Evolutionary conservation across 1,284 basidiomycete genomes (phyloP).

Genomic region (Mycena sp.): DNA sequence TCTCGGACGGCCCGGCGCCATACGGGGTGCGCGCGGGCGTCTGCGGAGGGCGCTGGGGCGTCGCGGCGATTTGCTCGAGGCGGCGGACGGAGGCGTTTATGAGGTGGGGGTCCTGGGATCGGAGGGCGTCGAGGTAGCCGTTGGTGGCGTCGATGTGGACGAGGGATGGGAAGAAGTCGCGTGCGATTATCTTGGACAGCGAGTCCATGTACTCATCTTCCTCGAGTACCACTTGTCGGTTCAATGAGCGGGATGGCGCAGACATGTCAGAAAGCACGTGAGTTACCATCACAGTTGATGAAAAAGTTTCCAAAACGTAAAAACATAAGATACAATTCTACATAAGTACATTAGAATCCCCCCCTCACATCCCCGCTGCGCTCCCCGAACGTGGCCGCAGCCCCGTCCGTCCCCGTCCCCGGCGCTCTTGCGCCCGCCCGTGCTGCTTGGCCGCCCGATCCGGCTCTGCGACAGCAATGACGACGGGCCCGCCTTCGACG

Average conservation of each 20-base stretch:
- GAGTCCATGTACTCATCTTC: conserved; percentile 96
- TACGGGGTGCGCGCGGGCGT: conserved; percentile 76
- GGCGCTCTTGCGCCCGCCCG: conserved; percentile 58
- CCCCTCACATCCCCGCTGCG: conserved; percentile 33
- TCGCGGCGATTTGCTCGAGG: conserved; percentile 69
- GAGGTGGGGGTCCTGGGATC: conserved; percentile 74
- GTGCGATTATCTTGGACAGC: conserved; percentile 93
- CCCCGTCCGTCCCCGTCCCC: conserved; percentile 43
- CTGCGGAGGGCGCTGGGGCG: conserved; percentile 58
- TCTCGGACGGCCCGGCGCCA: conserved; percentile 67
- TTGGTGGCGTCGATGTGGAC: conserved; percentile 89
- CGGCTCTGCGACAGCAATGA: conserved; percentile 62
- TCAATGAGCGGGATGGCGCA: conserved; percentile 16
- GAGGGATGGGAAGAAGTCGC: conserved; percentile 97
- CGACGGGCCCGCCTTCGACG: conserved; percentile 47
- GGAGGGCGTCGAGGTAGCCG: conserved; percentile 82
- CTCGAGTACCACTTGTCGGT: conserved; percentile 48
- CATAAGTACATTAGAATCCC: no score
- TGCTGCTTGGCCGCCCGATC: conserved; percentile 66
- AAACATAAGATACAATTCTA: no score
- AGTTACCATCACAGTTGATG: no score
- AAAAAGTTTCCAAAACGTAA: no score
- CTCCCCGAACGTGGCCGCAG: conserved; percentile 45
- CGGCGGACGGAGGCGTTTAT: conserved; percentile 79
- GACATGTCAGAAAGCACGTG: no score